Evolutionary conservation across 2,329 filamentous ascomycete genomes (phyloP).

Genomic region (Botrytis medusae): DNA sequence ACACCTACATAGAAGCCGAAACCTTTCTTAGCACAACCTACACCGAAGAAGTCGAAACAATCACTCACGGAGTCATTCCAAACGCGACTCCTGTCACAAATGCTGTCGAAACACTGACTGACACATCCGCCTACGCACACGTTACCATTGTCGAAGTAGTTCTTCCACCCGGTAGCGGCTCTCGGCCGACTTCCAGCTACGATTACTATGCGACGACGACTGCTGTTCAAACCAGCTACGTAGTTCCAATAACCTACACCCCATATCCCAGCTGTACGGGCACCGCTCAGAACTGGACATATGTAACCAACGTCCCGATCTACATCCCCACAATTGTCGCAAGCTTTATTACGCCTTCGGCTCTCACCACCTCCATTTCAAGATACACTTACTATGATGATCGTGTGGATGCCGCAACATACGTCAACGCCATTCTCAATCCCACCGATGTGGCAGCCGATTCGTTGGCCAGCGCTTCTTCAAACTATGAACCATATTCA

Average conservation of each 20-base stretch:
- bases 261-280: not conserved
- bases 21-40: not conserved
- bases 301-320: slow-evolving; percentile 1
- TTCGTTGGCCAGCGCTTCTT: not conserved
- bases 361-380: not conserved
- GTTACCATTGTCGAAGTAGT: not conserved
- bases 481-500: not conserved
- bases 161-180: not conserved
- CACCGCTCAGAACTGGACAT: not conserved
- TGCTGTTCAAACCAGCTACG: not conserved
- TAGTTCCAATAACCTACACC: not conserved
- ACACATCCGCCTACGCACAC: not conserved
- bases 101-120: not conserved
- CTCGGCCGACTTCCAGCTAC: not conserved
- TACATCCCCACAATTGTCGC: not conserved
- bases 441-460: not conserved
- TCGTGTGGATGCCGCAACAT: not conserved
- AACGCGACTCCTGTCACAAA: not conserved
- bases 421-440: not conserved
- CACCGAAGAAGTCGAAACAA: not conserved
- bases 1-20: slow-evolving; percentile 18
- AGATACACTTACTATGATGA: not conserved
- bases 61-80: not conserved
- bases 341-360: not conserved
- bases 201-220: not conserved